A percentile compares a stretch with the other conserved stretches of the same genome.
These are phyloP conservation scores for thale cress (Arabidopsis thaliana) DNA, from an alignment of 345 rosid genomes.

Conservation along the genomic window DNA sequence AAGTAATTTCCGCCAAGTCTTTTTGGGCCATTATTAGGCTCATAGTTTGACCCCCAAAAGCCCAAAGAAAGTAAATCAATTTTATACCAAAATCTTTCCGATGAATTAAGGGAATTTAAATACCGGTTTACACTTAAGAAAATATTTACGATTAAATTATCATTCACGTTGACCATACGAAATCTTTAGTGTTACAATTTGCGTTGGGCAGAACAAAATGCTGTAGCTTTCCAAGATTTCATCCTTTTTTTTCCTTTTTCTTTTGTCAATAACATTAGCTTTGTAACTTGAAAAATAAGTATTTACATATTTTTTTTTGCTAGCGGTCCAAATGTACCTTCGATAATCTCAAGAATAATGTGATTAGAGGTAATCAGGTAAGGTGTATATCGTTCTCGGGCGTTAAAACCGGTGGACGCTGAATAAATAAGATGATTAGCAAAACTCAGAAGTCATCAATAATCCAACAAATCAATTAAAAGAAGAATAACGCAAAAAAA, in stretches of 20 bases:
- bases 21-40: not conserved
- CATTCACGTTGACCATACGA: not conserved
- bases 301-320: too few relatives aligned
- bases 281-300: not conserved
- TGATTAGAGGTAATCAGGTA: not conserved
- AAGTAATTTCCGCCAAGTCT: conserved; percentile 24
- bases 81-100: not conserved
- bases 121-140: not conserved
- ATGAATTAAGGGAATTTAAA: not conserved
- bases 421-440: not conserved
- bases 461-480: conserved; percentile 12
- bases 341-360: conserved; percentile 5
- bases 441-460: not conserved
- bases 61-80: conserved; percentile 12
- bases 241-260: not conserved
- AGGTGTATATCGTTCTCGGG: conserved; percentile 7
- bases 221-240: not conserved
- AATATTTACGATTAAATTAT: not conserved
- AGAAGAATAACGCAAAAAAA: not conserved
- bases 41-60: not conserved
- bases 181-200: not conserved
- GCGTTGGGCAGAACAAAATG: not conserved
- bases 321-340: not conserved
- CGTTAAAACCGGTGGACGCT: conserved; percentile 9
- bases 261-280: not conserved